Percentiles rank a stretch among this genome's conserved stretches.
phyloP scores from a whole-genome alignment of 148 eudicot species.

The Camellia japonica region DNA sequence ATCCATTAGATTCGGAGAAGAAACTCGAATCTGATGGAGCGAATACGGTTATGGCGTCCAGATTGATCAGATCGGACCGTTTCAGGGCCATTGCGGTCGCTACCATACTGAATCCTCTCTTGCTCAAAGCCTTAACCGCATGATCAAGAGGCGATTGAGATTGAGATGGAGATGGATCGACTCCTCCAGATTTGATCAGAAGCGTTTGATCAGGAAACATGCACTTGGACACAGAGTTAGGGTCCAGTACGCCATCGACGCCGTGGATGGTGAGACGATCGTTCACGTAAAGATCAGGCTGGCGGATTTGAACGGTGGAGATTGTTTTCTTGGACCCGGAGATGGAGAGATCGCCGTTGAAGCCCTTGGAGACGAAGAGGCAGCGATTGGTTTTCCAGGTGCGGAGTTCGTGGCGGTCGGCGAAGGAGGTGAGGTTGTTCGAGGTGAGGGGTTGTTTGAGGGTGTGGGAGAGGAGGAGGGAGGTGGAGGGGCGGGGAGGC shows the following conservation, averaged over 20 bases:
- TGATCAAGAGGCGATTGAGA: constrained; percentile 25
- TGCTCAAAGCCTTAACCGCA: constrained; percentile 23
- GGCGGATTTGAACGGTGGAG: constrained; percentile 23
- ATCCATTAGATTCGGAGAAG: constrained; percentile 19
- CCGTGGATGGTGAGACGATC: constrained; percentile 20
- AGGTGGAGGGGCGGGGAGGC: constrained; percentile 27
- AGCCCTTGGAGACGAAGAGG: constrained; percentile 23
- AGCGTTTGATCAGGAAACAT: background rate
- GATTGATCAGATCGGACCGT: constrained; percentile 15
- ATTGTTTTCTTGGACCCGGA: constrained; percentile 14
- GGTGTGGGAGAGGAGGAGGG: constrained; percentile 37
- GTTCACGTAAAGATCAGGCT: constrained; percentile 33
- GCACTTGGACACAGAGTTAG: constrained; percentile 17
- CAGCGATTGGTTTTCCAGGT: constrained; percentile 18
- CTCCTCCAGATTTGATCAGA: background rate
- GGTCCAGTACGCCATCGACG: constrained; percentile 26
- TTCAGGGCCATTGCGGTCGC: constrained; percentile 21
- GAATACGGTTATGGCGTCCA: constrained; percentile 25
- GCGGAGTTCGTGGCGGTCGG: constrained; percentile 5
- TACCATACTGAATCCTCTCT: constrained; percentile 28
- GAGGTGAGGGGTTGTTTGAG: constrained; percentile 24
- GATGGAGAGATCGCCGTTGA: background rate
- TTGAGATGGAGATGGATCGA: background rate
- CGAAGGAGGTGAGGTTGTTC: constrained; percentile 9
- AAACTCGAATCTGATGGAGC: constrained; percentile 31